phyloP scores from a whole-genome alignment of 768 basidiomycete species.

The Pleurotus citrinopileatus region DNA sequence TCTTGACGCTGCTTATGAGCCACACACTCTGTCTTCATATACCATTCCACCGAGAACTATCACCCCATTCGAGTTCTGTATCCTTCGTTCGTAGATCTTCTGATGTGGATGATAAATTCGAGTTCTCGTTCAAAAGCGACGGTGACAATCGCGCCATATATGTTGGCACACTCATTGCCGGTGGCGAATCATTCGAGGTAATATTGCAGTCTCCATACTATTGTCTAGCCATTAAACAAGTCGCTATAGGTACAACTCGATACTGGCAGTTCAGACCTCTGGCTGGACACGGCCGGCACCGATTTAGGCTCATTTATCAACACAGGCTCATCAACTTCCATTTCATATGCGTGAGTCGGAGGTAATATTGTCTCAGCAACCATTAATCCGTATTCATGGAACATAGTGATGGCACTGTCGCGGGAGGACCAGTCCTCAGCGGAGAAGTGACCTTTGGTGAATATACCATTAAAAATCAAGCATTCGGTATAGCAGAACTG shows the following conservation, averaged over 20 bases:
- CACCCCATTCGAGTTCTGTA: not conserved
- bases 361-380: not conserved
- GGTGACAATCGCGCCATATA: not conserved
- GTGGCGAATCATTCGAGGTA: not conserved
- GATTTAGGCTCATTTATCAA: not conserved
- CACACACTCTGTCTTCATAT: not conserved
- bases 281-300: conserved; percentile 5
- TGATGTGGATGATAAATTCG: not conserved
- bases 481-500: conserved; percentile 2
- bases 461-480: not conserved
- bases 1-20: not conserved
- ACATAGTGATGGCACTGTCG: not conserved
- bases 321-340: not conserved
- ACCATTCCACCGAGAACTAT: not conserved
- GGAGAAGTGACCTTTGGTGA: conserved; percentile 5
- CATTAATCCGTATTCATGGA: not conserved
- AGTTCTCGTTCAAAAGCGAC: not conserved
- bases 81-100: not conserved
- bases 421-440: not conserved
- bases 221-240: not conserved
- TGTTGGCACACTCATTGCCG: conserved; percentile 4
- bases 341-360: not conserved
- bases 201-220: not conserved
- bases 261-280: conserved; percentile 9
- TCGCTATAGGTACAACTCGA: conserved; percentile 7